Evolutionary conservation across 2,329 filamentous ascomycete genomes (phyloP), one percentile per base, ranked within the genome.

Genomic region (Scytalidium lignicola): DNA sequence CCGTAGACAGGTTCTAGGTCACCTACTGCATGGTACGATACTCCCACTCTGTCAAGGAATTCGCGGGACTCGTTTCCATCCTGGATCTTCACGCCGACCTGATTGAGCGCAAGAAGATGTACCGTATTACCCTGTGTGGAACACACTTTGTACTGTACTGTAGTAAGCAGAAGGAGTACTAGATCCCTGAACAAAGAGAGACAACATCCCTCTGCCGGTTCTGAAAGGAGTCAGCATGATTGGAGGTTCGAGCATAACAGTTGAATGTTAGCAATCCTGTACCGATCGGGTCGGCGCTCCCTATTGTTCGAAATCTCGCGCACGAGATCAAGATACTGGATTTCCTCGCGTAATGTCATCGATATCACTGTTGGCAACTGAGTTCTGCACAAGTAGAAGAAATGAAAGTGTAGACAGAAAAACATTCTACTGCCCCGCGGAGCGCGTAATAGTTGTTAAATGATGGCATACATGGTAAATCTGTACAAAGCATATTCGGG

Each of bases 61-160:
- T 84, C 86, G 60, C 93, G 88, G 43, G 85, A 90, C 41, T 92
- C 93, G 65, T 99, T 99, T 60, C 91, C 92, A 66, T 99, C 93
- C 93, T 93, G 99, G 66, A 99, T 99, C 70, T 95, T 95, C 62
- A 99, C 84, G 23, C 90, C 90, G 1, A 85, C 83, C 13, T 84
- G 83, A 51, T 82, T 85, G 2, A 99, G 82, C 0, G 90, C 74
- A 3, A 82, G 71, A 1, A 88, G n/a, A n/a, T n/a, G 91, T 1
- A 88, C 90, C 2, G 93, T 99, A 62, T 75, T 82, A 62, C 90
- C 93, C 41, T 83, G 80, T 86, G 26, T 88, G 80, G 71, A 96
- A 97, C 60, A 99, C 93, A n/a, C n/a, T n/a, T n/a, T n/a, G n/a
- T n/a, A n/a, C 58, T 93, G 90, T 69, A 99, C 99, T 2, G 93